Evolutionary conservation across 2,329 filamentous ascomycete genomes (phyloP), one percentile per base, ranked within the genome.

Genomic region (Mycosphaerella sp.): DNA sequence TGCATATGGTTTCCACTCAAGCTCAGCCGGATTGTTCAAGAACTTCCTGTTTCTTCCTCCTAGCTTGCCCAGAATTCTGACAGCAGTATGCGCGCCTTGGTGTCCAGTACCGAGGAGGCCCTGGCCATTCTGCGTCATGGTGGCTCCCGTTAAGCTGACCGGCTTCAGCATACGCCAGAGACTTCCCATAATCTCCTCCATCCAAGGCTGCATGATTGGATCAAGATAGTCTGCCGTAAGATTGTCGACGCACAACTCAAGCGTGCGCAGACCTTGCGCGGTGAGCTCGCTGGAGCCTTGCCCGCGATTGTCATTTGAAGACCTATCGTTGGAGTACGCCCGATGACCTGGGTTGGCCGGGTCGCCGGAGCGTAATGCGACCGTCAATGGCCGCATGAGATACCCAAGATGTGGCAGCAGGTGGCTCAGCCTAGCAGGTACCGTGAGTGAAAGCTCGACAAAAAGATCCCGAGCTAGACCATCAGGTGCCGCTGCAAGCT

Each of bases 121-220:
- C 6, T 58, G 59, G 8, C 62, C 61, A 10, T 50, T 47, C 6
- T 49, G 53, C 26, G 54, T 54, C 29, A 59, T 50, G 38, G 41
- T 59, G 5, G 57, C 51, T 14, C 57, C 56, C 64, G 87, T 95
- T 70, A 98, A 95, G 0, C 93, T 93, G 59, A 91, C 86, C 6
- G 93, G 95, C 64, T 87, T 87, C 41, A 99, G 79, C 69, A 98
- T 95, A 59, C 96, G 91, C 79, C 95, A 98, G 1, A 99, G 78
- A 1, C 92, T 92, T 45, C 90, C 93, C 93, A 98, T 98, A 43
- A 99, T 78, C 67, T 99, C 93, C 64, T 98, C 92, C 70, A 99
- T 97, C 26, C 97, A 95, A 0, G 93, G 95, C 2, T 92, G 89
- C 92, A 98, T 98, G 65, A 99, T 97, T 0, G 93, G 95, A 64